phyloP scores from a whole-genome alignment of 306 rosid genomes.

The Sesbania bispinosa region DNA sequence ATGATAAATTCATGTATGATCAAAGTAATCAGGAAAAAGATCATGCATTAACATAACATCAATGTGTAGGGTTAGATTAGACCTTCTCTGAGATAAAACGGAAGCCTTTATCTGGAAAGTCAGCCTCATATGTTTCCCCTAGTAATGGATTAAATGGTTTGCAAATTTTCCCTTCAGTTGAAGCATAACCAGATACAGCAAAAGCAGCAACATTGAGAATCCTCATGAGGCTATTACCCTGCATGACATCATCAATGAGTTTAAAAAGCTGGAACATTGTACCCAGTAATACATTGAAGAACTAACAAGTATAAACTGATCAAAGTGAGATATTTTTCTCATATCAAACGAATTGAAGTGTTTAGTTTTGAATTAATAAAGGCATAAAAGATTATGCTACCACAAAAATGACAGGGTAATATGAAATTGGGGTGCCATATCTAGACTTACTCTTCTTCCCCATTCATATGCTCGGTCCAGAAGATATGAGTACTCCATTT shows the following conservation, averaged over 20 bases:
- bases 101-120: constrained; percentile 85
- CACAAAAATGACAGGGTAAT: background rate
- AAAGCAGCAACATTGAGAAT: constrained; percentile 96
- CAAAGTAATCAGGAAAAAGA: background rate
- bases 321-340: background rate
- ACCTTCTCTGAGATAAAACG: constrained; percentile 94
- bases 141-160: constrained; percentile 93
- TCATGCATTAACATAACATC: background rate
- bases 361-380: background rate
- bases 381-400: background rate
- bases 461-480: constrained; percentile 92
- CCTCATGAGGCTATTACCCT: constrained; percentile 93
- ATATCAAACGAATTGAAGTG: background rate
- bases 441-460: constrained; percentile 75
- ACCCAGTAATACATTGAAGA: constrained; percentile 4
- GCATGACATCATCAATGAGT: constrained; percentile 20
- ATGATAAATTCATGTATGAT: background rate
- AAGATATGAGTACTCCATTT: constrained; percentile 90
- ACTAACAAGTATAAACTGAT: background rate
- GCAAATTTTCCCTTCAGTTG: constrained; percentile 92
- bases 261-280: background rate
- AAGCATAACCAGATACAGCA: constrained; percentile 96
- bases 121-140: constrained; percentile 97
- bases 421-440: background rate
- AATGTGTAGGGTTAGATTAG: background rate